Evolutionary conservation across 257 asterid genomes (phyloP).

Genomic region (Scutellaria galericulata): DNA sequence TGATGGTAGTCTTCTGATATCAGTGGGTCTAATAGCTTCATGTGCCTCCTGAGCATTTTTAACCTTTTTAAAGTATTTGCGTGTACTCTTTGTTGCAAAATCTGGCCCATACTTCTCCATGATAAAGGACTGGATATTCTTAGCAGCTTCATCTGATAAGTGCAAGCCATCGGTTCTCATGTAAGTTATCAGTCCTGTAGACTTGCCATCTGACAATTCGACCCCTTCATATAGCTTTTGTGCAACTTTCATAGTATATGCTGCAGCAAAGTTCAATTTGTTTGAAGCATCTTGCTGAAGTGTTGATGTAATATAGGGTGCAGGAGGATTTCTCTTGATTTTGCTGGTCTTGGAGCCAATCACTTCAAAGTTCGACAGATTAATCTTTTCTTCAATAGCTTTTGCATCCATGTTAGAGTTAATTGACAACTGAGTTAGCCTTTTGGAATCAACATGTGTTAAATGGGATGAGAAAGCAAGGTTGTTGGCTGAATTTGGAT

Average conservation of each 20-base stretch:
- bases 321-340: slow-evolving; percentile 67
- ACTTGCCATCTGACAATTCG: slow-evolving; percentile 66
- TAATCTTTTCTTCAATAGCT: slow-evolving; percentile 58
- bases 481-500: slow-evolving; percentile 38
- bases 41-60: slow-evolving; percentile 98
- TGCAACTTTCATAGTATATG: slow-evolving; percentile 84
- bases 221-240: slow-evolving; percentile 94
- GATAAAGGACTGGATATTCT: slow-evolving; percentile 68
- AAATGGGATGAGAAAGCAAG: slow-evolving; percentile 55
- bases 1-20: slow-evolving; percentile 76
- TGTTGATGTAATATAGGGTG: slow-evolving; percentile 85
- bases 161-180: slow-evolving; percentile 94
- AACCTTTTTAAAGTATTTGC: slow-evolving; percentile 84
- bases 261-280: slow-evolving; percentile 70
- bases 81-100: slow-evolving; percentile 64
- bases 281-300: slow-evolving; percentile 98
- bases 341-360: slow-evolving; percentile 58
- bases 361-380: slow-evolving; percentile 59
- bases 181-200: slow-evolving; percentile 85
- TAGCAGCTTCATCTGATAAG: slow-evolving; percentile 82
- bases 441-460: slow-evolving; percentile 61
- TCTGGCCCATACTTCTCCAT: slow-evolving; percentile 65
- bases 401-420: slow-evolving; percentile 63
- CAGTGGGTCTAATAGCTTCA: slow-evolving; percentile 97
- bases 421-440: slow-evolving; percentile 64